Conservation (phyloP, 129 eudicot species). For the Artemisia tridentata region DNA sequence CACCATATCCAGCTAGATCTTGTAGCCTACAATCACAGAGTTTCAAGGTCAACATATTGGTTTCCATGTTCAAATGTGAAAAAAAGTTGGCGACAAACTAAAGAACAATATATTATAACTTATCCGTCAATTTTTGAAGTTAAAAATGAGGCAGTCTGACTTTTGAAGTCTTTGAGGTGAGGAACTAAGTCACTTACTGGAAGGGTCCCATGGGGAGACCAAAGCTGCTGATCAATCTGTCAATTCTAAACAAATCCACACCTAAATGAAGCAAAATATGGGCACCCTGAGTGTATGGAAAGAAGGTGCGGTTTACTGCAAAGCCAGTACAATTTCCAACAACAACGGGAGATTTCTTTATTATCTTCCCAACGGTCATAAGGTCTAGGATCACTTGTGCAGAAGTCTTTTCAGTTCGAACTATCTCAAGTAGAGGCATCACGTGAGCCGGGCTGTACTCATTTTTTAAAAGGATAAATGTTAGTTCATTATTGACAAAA, state of each 20-base stretch:
- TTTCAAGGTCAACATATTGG: background rate
- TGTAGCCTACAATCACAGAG: slow-evolving; percentile 59
- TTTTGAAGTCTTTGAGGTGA: slow-evolving; percentile 17
- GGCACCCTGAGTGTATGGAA: slow-evolving; percentile 86
- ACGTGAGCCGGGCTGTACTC: slow-evolving; percentile 86
- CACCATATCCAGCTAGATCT: slow-evolving; percentile 97
- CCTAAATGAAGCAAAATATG: slow-evolving; percentile 73
- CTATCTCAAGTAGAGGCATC: slow-evolving; percentile 95
- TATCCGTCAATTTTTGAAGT: background rate
- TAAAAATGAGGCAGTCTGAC: background rate
- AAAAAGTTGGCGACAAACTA: background rate
- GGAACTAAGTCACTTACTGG: slow-evolving; percentile 52
- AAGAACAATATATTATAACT: background rate
- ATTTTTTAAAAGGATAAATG: slow-evolving; percentile 10
- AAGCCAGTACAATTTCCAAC: slow-evolving; percentile 95
- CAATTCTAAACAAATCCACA: slow-evolving; percentile 88
- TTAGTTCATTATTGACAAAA: slow-evolving; percentile 16
- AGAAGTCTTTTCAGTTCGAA: slow-evolving; percentile 84
- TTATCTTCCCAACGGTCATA: slow-evolving; percentile 78
- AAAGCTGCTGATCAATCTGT: slow-evolving; percentile 66
- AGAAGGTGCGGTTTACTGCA: slow-evolving; percentile 91
- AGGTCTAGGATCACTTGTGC: slow-evolving; percentile 95
- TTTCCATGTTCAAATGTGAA: background rate
- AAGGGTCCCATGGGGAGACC: slow-evolving; percentile 98
- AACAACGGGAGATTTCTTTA: slow-evolving; percentile 87